Conservation (phyloP, 495 filamentous ascomycete genomes). For the Xylaria nigripes region DNA sequence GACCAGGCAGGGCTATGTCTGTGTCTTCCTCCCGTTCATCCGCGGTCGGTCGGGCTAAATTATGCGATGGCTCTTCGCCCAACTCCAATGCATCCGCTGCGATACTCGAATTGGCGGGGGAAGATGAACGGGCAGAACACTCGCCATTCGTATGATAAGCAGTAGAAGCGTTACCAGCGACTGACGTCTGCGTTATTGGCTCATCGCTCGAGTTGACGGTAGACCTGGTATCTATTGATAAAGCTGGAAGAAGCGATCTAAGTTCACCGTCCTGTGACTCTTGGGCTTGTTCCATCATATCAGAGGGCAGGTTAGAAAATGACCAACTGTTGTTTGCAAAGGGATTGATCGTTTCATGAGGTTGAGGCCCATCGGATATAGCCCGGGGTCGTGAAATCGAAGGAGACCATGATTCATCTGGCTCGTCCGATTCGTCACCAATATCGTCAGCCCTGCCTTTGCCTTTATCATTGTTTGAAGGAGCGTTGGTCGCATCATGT, state of each 20-base stretch:
- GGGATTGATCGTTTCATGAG: constrained; percentile 28
- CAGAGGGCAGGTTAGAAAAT: constrained; percentile 26
- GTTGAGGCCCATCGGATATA: constrained; percentile 40
- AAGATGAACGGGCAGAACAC: neutral
- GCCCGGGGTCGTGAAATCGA: constrained; percentile 24
- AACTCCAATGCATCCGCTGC: neutral
- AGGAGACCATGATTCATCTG: neutral
- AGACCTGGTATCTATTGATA: neutral
- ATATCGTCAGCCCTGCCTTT: constrained; percentile 27
- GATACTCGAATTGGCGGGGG: neutral
- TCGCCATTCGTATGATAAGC: neutral
- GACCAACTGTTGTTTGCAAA: constrained; percentile 46
- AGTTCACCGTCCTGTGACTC: neutral
- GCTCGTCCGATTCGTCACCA: neutral
- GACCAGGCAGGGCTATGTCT: neutral
- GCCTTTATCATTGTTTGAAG: constrained; percentile 23
- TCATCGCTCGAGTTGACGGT: neutral
- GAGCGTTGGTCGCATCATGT: constrained; percentile 10
- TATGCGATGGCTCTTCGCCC: neutral
- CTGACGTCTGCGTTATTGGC: neutral
- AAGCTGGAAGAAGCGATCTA: neutral
- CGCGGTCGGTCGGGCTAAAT: neutral
- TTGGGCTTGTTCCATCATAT: neutral
- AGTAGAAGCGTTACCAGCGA: neutral
- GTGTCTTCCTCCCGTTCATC: neutral